phyloP scores from a whole-genome alignment of 768 basidiomycete species.

The Pleurotus platypus region DNA sequence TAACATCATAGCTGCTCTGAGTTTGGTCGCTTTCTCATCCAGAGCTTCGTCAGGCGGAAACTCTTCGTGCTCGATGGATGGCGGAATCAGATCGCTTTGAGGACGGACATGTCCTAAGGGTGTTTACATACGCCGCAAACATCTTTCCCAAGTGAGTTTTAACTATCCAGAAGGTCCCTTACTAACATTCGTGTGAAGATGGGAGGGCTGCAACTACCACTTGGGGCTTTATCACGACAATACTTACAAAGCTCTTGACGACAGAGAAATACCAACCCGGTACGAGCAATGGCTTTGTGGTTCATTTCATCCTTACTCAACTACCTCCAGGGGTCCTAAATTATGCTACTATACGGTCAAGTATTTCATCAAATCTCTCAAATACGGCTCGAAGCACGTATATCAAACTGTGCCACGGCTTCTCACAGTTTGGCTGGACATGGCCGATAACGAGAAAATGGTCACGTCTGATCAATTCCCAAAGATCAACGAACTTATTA shows the following conservation, averaged over 20 bases:
- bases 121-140: constrained; percentile 49
- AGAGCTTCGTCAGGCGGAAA: constrained; percentile 50
- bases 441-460: constrained; percentile 57
- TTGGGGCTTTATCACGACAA: constrained; percentile 88
- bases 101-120: constrained; percentile 54
- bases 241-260: constrained; percentile 54
- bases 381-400: constrained; percentile 87
- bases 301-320: not conserved
- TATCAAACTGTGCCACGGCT: constrained; percentile 94
- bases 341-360: constrained; percentile 67
- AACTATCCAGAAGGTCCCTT: not conserved
- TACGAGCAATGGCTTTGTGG: constrained; percentile 15
- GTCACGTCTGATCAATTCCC: constrained; percentile 35
- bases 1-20: constrained; percentile 16
- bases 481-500: constrained; percentile 56
- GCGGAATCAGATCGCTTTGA: constrained; percentile 84
- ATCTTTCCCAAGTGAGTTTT: constrained; percentile 45
- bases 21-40: not conserved
- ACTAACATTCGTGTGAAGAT: constrained; percentile 33
- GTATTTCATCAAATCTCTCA: constrained; percentile 67
- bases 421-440: constrained; percentile 91
- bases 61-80: constrained; percentile 90
- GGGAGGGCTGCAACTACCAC: constrained; percentile 86
- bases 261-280: constrained; percentile 43
- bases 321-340: constrained; percentile 43